A percentile compares a stretch with the other conserved stretches of the same genome.
These are phyloP conservation scores for Cantharellus cinnabarinus DNA, from an alignment of 768 basidiomycete species.

Conservation along the genomic window DNA sequence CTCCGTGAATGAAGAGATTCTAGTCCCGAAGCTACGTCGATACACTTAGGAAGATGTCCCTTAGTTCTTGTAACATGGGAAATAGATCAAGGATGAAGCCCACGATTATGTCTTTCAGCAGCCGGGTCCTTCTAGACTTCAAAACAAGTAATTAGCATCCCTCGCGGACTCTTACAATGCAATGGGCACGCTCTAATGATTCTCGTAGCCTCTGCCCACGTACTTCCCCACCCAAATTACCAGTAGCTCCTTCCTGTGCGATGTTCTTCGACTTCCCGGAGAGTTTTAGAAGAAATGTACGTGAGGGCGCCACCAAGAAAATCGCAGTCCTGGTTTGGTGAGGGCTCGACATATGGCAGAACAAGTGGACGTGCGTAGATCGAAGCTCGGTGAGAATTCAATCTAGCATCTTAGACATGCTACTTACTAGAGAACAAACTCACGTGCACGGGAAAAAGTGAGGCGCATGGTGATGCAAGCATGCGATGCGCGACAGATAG, in stretches of 20 bases:
- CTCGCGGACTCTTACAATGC: slow-evolving; percentile 76
- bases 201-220: slow-evolving; percentile 65
- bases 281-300: slow-evolving; percentile 38
- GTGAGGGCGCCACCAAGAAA: no score
- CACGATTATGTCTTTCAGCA: slow-evolving; percentile 22
- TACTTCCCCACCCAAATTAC: slow-evolving; percentile 48
- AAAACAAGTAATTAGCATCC: slow-evolving; percentile 54
- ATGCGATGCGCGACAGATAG: no score
- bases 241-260: slow-evolving; percentile 26
- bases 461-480: no score
- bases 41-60: not conserved
- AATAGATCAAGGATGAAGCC: slow-evolving; percentile 12
- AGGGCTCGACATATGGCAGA: no score
- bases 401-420: no score
- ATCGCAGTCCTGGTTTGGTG: no score
- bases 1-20: not conserved
- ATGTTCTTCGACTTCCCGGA: slow-evolving; percentile 91
- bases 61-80: not conserved
- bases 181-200: slow-evolving; percentile 67
- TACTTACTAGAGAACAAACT: no score
- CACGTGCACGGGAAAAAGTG: no score
- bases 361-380: no score
- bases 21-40: not conserved
- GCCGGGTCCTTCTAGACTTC: slow-evolving; percentile 25
- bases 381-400: no score